These are phyloP conservation scores for Byssothecium circinans DNA, from an alignment of 2,329 filamentous ascomycete genomes.

Conservation along the genomic window DNA sequence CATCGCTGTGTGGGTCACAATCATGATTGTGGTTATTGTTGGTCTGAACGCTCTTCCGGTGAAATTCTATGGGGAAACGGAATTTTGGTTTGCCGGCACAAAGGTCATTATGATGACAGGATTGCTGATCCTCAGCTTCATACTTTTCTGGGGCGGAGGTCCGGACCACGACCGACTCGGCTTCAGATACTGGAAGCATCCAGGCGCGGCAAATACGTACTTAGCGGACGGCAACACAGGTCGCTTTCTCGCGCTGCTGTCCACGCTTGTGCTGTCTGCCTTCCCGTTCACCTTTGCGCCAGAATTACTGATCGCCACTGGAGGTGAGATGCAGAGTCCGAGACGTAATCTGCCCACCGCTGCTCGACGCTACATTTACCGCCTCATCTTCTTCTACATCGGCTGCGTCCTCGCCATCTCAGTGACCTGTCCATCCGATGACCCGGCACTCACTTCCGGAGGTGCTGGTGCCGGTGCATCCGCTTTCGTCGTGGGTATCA, in stretches of 20 bases:
- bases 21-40: slow-evolving; percentile 40
- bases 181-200: slow-evolving; percentile 61
- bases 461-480: slow-evolving; percentile 57
- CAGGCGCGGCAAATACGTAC: slow-evolving; percentile 54
- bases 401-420: slow-evolving; percentile 61
- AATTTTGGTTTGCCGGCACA: slow-evolving; percentile 39
- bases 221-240: slow-evolving; percentile 51
- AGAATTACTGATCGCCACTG: slow-evolving; percentile 52
- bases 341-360: slow-evolving; percentile 63
- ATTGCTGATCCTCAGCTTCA: slow-evolving; percentile 55
- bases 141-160: slow-evolving; percentile 61
- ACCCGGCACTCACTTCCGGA: slow-evolving; percentile 54
- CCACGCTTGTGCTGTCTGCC: slow-evolving; percentile 53
- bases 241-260: slow-evolving; percentile 56
- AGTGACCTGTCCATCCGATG: slow-evolving; percentile 60
- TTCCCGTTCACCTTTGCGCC: slow-evolving; percentile 60
- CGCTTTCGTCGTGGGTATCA: slow-evolving; percentile 54
- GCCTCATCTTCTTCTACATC: slow-evolving; percentile 65
- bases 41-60: slow-evolving; percentile 42
- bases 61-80: slow-evolving; percentile 41
- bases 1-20: slow-evolving; percentile 40
- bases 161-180: slow-evolving; percentile 56
- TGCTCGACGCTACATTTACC: slow-evolving; percentile 62
- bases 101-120: slow-evolving; percentile 45
- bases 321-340: slow-evolving; percentile 61